phyloP scores from a whole-genome alignment of 1,284 basidiomycete species.

The Pisolithus thermaeus region DNA sequence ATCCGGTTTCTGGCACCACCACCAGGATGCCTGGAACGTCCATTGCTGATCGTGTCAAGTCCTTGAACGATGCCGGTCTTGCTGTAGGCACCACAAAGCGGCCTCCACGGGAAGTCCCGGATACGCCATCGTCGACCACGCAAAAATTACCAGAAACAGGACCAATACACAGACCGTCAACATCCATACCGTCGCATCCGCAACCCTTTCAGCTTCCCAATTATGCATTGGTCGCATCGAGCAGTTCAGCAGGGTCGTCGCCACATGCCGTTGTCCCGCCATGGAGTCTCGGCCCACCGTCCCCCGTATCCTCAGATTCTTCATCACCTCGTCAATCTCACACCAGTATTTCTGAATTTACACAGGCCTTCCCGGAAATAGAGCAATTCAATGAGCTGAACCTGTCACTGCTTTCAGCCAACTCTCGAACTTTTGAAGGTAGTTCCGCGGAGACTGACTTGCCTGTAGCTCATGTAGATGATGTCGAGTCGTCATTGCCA shows the following conservation, averaged over 20 bases:
- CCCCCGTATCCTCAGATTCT: conserved; percentile 57
- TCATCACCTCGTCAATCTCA: conserved; percentile 41
- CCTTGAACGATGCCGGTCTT: conserved; percentile 64
- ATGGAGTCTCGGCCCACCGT: conserved; percentile 65
- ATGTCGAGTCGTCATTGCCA: conserved; percentile 7
- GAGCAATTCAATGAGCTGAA: conserved; percentile 63
- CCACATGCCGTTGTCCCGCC: conserved; percentile 59
- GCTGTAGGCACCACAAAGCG: conserved; percentile 48
- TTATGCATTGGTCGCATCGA: conserved; percentile 26
- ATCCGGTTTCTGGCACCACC: conserved; percentile 21
- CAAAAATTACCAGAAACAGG: conserved; percentile 25
- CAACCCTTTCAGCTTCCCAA: conserved; percentile 9
- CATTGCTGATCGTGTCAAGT: conserved; percentile 67
- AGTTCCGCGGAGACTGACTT: conserved; percentile 20
- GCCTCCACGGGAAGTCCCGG: conserved; percentile 42
- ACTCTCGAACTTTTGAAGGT: conserved; percentile 36
- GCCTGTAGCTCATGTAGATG: conserved; percentile 12
- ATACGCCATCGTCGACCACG: conserved; percentile 35
- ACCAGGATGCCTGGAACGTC: conserved; percentile 43
- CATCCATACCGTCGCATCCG: conserved; percentile 12
- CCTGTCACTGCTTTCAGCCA: conserved; percentile 42
- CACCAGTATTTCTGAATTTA: conserved; percentile 47
- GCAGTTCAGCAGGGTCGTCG: conserved; percentile 28
- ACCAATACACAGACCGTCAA: conserved; percentile 16
- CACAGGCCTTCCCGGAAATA: conserved; percentile 63